A percentile compares a stretch with the other conserved stretches of the same genome.
These are phyloP conservation scores for Aspergillus sergii DNA, from an alignment of 2,329 filamentous ascomycete genomes.

Conservation along the genomic window DNA sequence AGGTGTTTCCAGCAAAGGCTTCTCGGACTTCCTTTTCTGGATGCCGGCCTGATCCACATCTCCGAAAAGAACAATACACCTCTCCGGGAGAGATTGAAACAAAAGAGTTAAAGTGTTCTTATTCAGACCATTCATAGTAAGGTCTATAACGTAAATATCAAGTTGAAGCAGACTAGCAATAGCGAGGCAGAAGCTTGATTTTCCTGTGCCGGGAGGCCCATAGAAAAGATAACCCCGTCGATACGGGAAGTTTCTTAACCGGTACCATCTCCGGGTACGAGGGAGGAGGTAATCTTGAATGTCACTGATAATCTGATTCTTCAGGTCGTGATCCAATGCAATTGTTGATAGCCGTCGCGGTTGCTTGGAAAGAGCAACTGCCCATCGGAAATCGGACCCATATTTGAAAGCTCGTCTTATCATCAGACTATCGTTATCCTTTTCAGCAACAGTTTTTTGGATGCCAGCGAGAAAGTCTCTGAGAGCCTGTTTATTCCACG, in stretches of 20 bases:
- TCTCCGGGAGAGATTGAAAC: conserved; percentile 54
- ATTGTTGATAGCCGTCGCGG: conserved; percentile 73
- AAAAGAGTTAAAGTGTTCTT: conserved; percentile 61
- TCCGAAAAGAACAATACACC: conserved; percentile 53
- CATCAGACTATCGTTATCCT: conserved; percentile 12
- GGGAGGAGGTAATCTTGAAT: conserved; percentile 79
- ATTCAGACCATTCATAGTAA: conserved; percentile 59
- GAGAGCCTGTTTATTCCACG: conserved; percentile 52
- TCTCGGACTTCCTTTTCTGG: conserved; percentile 12
- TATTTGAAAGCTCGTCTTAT: conserved; percentile 47
- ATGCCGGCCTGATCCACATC: conserved; percentile 68
- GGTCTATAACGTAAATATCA: conserved; percentile 65
- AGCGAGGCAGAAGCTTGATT: conserved; percentile 70
- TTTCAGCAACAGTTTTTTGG: conserved; percentile 10
- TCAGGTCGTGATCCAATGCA: conserved; percentile 69
- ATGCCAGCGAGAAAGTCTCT: conserved; percentile 48
- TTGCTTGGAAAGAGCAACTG: conserved; percentile 51
- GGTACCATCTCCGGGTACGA: conserved; percentile 31
- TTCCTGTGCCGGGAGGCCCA: conserved; percentile 74
- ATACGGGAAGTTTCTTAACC: conserved; percentile 64
- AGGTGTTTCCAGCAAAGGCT: not conserved
- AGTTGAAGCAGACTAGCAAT: conserved; percentile 67
- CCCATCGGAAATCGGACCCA: conserved; percentile 40
- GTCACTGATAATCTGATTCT: conserved; percentile 67
- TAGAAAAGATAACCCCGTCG: conserved; percentile 77